Evolutionary conservation across 352 stramenopile genomes (phyloP).

Genomic region (Globisporangium irregulare): DNA sequence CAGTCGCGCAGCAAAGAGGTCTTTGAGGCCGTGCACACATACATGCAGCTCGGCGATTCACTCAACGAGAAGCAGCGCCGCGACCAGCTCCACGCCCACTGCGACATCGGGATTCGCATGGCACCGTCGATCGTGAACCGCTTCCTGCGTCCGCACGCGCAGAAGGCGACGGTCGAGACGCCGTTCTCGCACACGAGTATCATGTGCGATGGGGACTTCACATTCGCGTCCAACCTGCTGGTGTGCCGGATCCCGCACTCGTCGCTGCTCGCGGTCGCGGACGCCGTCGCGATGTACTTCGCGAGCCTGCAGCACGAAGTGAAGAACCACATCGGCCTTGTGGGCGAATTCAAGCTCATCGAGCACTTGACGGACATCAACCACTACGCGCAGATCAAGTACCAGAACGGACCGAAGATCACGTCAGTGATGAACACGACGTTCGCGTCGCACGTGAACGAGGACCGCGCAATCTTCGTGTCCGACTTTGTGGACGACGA

Average conservation of each 20-base stretch:
- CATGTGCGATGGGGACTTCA: constrained; percentile 44
- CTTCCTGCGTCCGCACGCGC: constrained; percentile 35
- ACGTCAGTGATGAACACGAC: constrained; percentile 38
- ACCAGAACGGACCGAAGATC: constrained; percentile 39
- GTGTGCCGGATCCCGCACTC: constrained; percentile 41
- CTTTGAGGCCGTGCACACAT: constrained; percentile 48
- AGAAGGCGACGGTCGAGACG: constrained; percentile 24
- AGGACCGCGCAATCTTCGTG: constrained; percentile 35
- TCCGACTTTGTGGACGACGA: constrained; percentile 51
- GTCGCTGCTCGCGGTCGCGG: constrained; percentile 30
- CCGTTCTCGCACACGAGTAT: constrained; percentile 61
- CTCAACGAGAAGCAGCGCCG: constrained; percentile 24
- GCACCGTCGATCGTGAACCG: constrained; percentile 34
- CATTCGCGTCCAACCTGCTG: constrained; percentile 52
- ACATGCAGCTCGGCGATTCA: constrained; percentile 20
- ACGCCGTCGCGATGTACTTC: constrained; percentile 40
- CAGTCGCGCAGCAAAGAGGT: constrained; percentile 48
- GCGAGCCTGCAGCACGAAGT: constrained; percentile 30
- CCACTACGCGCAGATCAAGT: constrained; percentile 42
- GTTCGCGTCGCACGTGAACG: constrained; percentile 27
- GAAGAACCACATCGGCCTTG: constrained; percentile 26
- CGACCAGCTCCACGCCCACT: constrained; percentile 34
- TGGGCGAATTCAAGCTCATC: constrained; percentile 22
- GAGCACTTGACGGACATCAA: constrained; percentile 28
- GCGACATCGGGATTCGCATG: constrained; percentile 29